A percentile compares a stretch with the other conserved stretches of the same genome.
Evolutionary conservation across 139 green algal genomes (phyloP).

Genomic region (Coelastrella sp.): DNA sequence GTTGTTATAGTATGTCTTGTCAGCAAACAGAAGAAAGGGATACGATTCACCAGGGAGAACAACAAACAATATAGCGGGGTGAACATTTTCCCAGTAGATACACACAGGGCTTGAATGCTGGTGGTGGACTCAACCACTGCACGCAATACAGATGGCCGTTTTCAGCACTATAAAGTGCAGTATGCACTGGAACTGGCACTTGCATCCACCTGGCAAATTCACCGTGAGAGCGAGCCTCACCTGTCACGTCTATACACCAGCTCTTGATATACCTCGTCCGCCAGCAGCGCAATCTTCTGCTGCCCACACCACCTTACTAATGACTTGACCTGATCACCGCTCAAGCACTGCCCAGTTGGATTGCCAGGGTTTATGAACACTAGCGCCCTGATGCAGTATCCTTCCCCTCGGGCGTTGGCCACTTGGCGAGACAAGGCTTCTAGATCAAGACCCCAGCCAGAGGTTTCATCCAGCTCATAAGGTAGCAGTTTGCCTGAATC

Average conservation of each 20-base stretch:
- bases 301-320: constrained; percentile 71
- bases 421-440: constrained; percentile 30
- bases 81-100: too few species aligned
- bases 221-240: not conserved
- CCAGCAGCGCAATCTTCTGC: constrained; percentile 78
- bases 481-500: constrained; percentile 13
- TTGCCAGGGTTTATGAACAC: constrained; percentile 97
- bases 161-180: too few species aligned
- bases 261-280: constrained; percentile 96
- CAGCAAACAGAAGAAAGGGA: too few species aligned
- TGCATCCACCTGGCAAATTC: not conserved
- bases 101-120: too few species aligned
- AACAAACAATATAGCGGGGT: too few species aligned
- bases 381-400: constrained; percentile 66
- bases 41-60: too few species aligned
- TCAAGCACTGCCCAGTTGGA: constrained; percentile 87
- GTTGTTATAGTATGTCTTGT: not conserved
- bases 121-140: too few species aligned
- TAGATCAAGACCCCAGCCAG: constrained; percentile 64
- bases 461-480: constrained; percentile 72
- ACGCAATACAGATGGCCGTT: too few species aligned
- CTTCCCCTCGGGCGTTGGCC: constrained; percentile 42
- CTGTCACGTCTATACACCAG: constrained; percentile 81
- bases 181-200: too few species aligned
- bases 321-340: constrained; percentile 71